Conservation (phyloP, 2,329 filamentous ascomycete genomes). For the Cordyceps farinosa region DNA sequence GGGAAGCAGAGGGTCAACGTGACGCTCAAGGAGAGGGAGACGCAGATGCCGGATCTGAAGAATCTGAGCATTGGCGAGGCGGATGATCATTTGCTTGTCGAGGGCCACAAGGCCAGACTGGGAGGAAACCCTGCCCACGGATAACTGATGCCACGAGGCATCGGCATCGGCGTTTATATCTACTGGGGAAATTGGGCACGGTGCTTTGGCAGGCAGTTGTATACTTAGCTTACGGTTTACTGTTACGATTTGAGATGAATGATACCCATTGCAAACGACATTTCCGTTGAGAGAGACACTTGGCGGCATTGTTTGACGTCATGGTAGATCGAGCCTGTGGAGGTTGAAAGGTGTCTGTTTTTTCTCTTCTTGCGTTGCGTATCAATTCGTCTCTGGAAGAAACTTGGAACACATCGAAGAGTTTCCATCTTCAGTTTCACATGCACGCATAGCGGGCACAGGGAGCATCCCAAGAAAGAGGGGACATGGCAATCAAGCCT, state of each 20-base stretch:
- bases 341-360: neutral
- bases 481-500: slow-evolving; percentile 82
- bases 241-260: slow-evolving; percentile 13
- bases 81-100: slow-evolving; percentile 42
- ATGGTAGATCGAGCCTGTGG: too few species aligned
- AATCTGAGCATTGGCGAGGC: slow-evolving; percentile 22
- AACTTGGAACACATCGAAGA: neutral
- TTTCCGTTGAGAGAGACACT: neutral
- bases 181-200: neutral
- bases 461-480: slow-evolving; percentile 27
- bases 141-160: neutral
- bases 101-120: slow-evolving; percentile 48
- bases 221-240: neutral
- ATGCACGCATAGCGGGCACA: slow-evolving; percentile 27
- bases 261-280: slow-evolving; percentile 13
- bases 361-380: neutral
- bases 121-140: slow-evolving; percentile 7
- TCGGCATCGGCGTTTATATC: neutral
- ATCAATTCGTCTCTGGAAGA: neutral
- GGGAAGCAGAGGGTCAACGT: slow-evolving; percentile 40
- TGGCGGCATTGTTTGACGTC: neutral
- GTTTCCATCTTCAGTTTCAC: neutral
- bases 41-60: slow-evolving; percentile 27
- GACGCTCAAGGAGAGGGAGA: slow-evolving; percentile 50
- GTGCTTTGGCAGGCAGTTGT: neutral